Evolutionary conservation across 345 rosid species (phyloP), one percentile per base, ranked within the genome.

Genomic region (Pugionium dolabratum): DNA sequence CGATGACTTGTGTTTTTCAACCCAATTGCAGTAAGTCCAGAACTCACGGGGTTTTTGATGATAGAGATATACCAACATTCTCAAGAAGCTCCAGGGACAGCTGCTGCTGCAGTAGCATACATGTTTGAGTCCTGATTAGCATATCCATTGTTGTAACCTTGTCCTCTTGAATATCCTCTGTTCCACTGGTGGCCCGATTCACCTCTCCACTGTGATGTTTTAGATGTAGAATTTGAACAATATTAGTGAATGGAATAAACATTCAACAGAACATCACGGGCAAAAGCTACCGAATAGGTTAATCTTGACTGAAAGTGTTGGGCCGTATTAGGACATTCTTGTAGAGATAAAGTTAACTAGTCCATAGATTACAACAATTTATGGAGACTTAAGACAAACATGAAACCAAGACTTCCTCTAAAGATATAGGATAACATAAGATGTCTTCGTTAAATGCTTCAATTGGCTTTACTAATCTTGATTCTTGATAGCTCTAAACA

Each of bases 1-100:
- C 61, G 47, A 65, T 36, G 66, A 33, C 33, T 56, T 39, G 53
- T 33, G 45, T 54, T 61, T 5, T 46, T 36, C 18, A 10, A 45
- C 48, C 34, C 64, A 57, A 46, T 57, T 9, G 42, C 57, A 64
- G 11, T 0, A 10, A 58, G 72, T 58, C 50, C 40, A 48, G 7
- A 43, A 70, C 69, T 52, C 8, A 25, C 46, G 10, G 48, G 11
- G 9, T 31, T 54, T 50, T 47, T 72, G 1, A 45, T 66, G 68
- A 39, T n/a, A 66, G 76, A 43, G 46, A 60, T 69, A 54, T 54
- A 51, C 59, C 61, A 58, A 29, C 71, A 44, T 52, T 11, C 56
- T 60, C 72, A 92, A 54, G 90, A 89, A 65, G 85, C 82, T 33
- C 95, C 91, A 0, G 88, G 86, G 66, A 90, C 85, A 7, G 82